Percentiles rank a stretch among this genome's conserved stretches.
phyloP scores from a whole-genome alignment of 257 asterid genomes.

The Voacanga thouarsii region DNA sequence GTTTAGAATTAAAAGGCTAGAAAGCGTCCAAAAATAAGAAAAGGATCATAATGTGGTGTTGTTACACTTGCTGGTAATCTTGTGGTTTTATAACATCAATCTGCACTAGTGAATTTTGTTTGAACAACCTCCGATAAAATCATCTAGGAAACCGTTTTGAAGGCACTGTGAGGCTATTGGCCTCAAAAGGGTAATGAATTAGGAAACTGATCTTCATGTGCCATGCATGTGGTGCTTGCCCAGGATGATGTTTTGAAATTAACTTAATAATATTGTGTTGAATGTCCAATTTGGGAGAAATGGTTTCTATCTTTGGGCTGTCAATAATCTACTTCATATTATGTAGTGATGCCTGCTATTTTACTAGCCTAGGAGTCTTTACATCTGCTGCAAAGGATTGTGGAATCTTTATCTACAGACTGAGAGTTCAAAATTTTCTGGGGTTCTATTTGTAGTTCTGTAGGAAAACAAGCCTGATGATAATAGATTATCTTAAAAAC shows the following conservation, averaged over 20 bases:
- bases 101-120: neutral
- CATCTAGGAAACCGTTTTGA: neutral
- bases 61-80: neutral
- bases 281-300: neutral
- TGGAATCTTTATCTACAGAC: neutral
- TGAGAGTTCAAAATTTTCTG: neutral
- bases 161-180: neutral
- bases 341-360: neutral
- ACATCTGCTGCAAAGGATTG: neutral
- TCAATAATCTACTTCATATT: neutral
- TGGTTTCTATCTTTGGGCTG: neutral
- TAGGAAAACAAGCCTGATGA: neutral
- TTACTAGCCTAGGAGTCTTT: neutral
- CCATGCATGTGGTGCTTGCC: neutral
- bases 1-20: neutral
- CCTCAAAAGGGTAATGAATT: neutral
- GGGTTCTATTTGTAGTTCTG: too few relatives aligned
- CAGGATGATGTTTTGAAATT: neutral
- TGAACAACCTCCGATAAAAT: neutral
- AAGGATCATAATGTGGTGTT: neutral
- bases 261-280: too few relatives aligned
- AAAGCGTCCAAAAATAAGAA: neutral
- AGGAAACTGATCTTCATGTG: neutral
- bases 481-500: neutral
- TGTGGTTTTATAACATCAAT: neutral